Percentiles rank a stretch among this genome's conserved stretches.
Conservation (phyloP, 1,284 basidiomycete genomes). For the Wolfiporia cocos region DNA sequence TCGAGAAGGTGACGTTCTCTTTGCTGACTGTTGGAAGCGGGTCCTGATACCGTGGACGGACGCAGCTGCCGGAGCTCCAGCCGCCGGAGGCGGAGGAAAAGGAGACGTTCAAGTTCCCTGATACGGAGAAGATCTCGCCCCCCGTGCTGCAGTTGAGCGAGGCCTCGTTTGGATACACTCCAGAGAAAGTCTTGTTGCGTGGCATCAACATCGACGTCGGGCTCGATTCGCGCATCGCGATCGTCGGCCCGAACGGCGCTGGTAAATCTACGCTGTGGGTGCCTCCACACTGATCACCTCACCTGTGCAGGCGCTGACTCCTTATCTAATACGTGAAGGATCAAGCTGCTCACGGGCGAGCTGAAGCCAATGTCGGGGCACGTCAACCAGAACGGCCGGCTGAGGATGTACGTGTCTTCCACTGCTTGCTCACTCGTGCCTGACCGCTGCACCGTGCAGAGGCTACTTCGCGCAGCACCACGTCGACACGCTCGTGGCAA, state of each 20-base stretch:
- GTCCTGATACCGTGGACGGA: not conserved
- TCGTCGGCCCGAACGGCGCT: slow-evolving; percentile 82
- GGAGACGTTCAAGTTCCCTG: slow-evolving; percentile 92
- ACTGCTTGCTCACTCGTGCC: no score
- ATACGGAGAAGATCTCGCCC: slow-evolving; percentile 93
- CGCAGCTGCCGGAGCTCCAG: slow-evolving; percentile 82
- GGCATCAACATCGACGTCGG: slow-evolving; percentile 88
- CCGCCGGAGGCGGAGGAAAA: slow-evolving; percentile 88
- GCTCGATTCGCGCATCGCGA: slow-evolving; percentile 84
- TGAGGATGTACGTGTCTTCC: slow-evolving; percentile 64
- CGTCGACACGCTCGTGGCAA: slow-evolving; percentile 86
- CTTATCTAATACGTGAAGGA: slow-evolving; percentile 40
- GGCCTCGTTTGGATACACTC: slow-evolving; percentile 87
- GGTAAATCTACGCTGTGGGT: slow-evolving; percentile 76
- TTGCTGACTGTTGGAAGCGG: not conserved
- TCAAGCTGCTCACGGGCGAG: slow-evolving; percentile 94
- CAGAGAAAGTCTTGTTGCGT: slow-evolving; percentile 78
- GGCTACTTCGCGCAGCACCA: slow-evolving; percentile 98
- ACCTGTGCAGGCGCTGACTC: not conserved
- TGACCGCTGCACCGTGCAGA: no score
- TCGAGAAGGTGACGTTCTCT: slow-evolving; percentile 72
- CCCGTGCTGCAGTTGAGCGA: slow-evolving; percentile 94
- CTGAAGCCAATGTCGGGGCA: slow-evolving; percentile 77
- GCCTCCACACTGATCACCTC: not conserved
- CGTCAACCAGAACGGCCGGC: slow-evolving; percentile 84